Base-by-base conservation (phyloP, 305 asterid genomes). In the Fraxinus ornus region DNA sequence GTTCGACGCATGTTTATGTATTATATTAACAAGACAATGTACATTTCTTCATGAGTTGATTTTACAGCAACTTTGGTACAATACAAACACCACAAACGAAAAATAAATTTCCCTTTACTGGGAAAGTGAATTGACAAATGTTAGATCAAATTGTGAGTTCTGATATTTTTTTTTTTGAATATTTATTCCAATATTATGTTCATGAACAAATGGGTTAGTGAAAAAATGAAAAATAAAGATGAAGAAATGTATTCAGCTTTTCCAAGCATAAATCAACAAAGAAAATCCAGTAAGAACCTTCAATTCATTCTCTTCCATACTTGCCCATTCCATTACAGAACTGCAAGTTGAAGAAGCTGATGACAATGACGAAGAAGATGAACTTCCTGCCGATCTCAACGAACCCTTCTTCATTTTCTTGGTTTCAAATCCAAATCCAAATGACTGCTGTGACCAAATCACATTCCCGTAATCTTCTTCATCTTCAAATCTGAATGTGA, bases 241-340 rank as follows among this genome's bases (percentile, higher is more conserved):
- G 71, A 71, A 41, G 49, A 57, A 41, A 12, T 33, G 4, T 32
- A n/a, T 22, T 87, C 74, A 87, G 37, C 70, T 83, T 77, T 88
- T 91, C 95, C 95, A 91, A 72, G 95, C 93, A 76, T 91, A 90
- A n/a, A 91, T 90, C 24, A 89, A 83, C 81, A 91, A 85, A 7
- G 93, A 91, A 82, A 88, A 90, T 52, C 91, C 93, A n/a, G 87
- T 80, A 33, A 88, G 89, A 68, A 85, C 84, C 84, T 85, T 83
- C 60, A 89, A 86, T 82, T 90, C 91, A 24, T 88, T 91, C 64
- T 91, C 95, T 71, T 89, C 94, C 28, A 84, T 80, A 47, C 91
- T 88, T 8, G 91, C 94, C 95, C 95, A 91, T 32, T 91, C 95
- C 91, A 91, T 89, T 1, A 91, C 95, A 1, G 94, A 89, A 55